Percentiles rank a stretch among this genome's conserved stretches.
phyloP scores from a whole-genome alignment of 2,329 filamentous ascomycete species.

The Aureobasidium leucospermi region DNA sequence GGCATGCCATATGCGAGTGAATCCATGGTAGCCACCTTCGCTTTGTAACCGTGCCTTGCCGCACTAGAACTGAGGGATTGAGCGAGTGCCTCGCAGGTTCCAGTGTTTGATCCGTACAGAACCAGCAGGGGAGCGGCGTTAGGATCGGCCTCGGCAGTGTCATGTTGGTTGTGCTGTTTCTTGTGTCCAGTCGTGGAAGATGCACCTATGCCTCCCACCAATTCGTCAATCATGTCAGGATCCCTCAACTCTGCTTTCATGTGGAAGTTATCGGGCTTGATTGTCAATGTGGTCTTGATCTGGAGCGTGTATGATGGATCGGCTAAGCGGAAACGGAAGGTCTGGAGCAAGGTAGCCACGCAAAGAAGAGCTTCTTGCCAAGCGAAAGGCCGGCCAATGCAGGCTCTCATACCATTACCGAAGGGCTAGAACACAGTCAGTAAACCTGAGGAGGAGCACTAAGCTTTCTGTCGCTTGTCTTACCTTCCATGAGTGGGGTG shows the following conservation, averaged over 20 bases:
- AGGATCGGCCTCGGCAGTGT: background rate
- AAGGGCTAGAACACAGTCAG: constrained; percentile 32
- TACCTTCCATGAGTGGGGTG: constrained; percentile 38
- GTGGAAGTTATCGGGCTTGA: constrained; percentile 37
- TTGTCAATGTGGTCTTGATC: constrained; percentile 38
- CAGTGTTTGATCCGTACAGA: constrained; percentile 35
- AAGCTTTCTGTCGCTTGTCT: too few species aligned
- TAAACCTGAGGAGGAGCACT: too few species aligned
- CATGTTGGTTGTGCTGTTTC: background rate
- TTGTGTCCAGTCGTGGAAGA: background rate
- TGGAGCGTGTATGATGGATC: constrained; percentile 34
- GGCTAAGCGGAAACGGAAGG: constrained; percentile 37
- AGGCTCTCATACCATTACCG: constrained; percentile 46
- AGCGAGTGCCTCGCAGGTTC: constrained; percentile 37
- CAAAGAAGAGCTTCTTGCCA: constrained; percentile 47
- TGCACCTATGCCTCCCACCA: background rate
- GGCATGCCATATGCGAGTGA: constrained; percentile 28
- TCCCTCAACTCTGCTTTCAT: constrained; percentile 30
- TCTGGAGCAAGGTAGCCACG: constrained; percentile 37
- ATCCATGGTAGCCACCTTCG: constrained; percentile 30
- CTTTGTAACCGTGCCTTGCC: constrained; percentile 30
- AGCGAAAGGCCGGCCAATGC: constrained; percentile 48
- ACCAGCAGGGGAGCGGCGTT: constrained; percentile 27
- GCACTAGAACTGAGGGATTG: constrained; percentile 31
- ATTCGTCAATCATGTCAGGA: constrained; percentile 17